Evolutionary conservation across 148 eudicot species (phyloP), one percentile per base, ranked within the genome.

Genomic region (Spergularia marina): DNA sequence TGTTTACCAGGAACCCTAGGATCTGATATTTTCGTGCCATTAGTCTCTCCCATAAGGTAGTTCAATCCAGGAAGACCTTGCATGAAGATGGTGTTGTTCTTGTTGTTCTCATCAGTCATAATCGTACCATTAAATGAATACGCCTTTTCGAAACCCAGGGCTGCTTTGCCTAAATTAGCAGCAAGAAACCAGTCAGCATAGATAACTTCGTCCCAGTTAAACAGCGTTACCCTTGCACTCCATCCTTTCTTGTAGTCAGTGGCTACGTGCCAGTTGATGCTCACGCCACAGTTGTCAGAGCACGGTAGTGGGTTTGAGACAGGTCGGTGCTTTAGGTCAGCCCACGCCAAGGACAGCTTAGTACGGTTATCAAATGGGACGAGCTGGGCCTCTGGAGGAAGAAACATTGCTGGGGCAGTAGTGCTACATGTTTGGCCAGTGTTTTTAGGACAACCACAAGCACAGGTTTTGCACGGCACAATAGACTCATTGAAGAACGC

Each of bases 301-400:
- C 98, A 95, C 0, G 98, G 98, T 74, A 89, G 70, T 4, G 94
- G 92, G 55, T 89, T 86, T 14, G 97, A 84, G n/a, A 82, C 77
- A 0, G 86, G 74, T 17, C 80, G 76, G 77, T 89, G 97, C 64
- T 95, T 88, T 1, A 95, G 53, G 2, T 70, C 30, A 16, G 98
- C 96, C 98, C 98, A 95, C 9, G 97, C 96, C 10, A 23, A 12
- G 17, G 93, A 74, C 44, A 90, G 61, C 17, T 65, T 63, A 0
- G 92, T 85, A 47, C 98, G 86, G 77, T 95, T 95, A 12, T 95
- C 97, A 65, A 92, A 95, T 1, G 98, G 98, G 39, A 92, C 75
- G 8, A 95, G 88, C 70, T 90, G 88, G 8, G 96, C 97, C 83
- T 95, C 91, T 7, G 97, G 83, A 20, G 98, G 98, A 68, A 95